Base-by-base conservation (phyloP, 129 eudicot genomes). In the Chrysanthemum lavandulifolium region DNA sequence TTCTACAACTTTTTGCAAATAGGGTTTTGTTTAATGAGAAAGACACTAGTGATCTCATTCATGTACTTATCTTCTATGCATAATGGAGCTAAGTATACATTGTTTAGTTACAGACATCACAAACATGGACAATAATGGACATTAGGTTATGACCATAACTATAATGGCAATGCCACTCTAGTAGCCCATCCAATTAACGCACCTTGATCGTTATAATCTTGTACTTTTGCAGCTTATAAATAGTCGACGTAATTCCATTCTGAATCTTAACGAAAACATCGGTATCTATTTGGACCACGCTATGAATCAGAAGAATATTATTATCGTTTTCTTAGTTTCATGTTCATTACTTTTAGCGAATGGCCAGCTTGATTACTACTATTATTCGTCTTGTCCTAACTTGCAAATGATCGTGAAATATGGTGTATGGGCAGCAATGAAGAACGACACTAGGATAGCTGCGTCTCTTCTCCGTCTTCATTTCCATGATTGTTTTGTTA, bases 401-500 rank as follows among this genome's bases (percentile, higher is more conserved):
- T 79, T 91, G 75, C 57, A 68, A 29, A 80, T 55, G 83, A 82
- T 88, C 7, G 90, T 91, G 36, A 68, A 72, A 71, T 85, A 70
- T 78, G 89, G 87, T 66, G 91, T 91, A 78, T 82, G 90, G 91
- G 78, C 86, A 14, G 95, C 96, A 18, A 51, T 82, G 55, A 78
- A 66, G 12, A 86, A 88, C 48, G 96, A 88, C 79, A 73, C 92
- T 13, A 75, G 97, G 63, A 72, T 91, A 55, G 97, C 91, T 51
- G 97, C 97, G 5, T 91, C 97, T 43, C 85, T 91, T 63, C 91
- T 87, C 18, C 97, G 97, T 16, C 77, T 91, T 56, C 95, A 91
- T 57, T 91, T 91, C 65, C 91, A 91, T 23, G 91, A 87, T 68
- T 91, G 97, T 74, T 87, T 91, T 57, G 86, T 91, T 4, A 82